phyloP scores from a whole-genome alignment of 1,284 basidiomycete species.

The Cryptococcus sp. region DNA sequence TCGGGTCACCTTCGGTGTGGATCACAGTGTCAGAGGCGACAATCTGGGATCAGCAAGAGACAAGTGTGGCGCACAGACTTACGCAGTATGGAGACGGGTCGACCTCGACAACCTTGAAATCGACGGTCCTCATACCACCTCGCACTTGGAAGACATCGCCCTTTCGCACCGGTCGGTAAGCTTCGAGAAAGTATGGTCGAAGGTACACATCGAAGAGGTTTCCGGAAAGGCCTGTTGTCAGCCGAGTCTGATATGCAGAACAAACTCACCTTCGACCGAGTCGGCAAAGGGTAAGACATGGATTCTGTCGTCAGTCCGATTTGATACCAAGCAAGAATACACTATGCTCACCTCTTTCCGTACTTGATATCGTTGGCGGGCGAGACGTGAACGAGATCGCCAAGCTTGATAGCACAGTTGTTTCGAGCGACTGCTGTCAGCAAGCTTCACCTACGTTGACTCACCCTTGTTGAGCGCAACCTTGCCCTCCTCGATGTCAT shows the following conservation, averaged over 20 bases:
- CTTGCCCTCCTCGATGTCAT: constrained; percentile 95
- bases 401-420: constrained; percentile 95
- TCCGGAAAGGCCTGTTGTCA: constrained; percentile 63
- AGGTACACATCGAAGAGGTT: constrained; percentile 99
- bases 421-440: constrained; percentile 76
- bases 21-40: constrained; percentile 44
- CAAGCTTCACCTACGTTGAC: constrained; percentile 6
- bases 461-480: constrained; percentile 92
- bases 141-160: constrained; percentile 95
- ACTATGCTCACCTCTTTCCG: constrained; percentile 75
- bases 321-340: no score
- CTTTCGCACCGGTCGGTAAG: constrained; percentile 43
- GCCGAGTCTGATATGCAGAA: neutral
- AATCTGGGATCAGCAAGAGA: constrained; percentile 23
- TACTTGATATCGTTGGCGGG: constrained; percentile 98
- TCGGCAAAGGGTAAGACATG: constrained; percentile 98
- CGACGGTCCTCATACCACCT: constrained; percentile 94
- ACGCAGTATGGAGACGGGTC: constrained; percentile 43
- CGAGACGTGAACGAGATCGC: constrained; percentile 91
- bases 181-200: constrained; percentile 99
- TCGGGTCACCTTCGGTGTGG: constrained; percentile 82
- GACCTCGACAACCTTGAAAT: constrained; percentile 71
- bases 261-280: constrained; percentile 75
- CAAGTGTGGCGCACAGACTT: constrained; percentile 6
- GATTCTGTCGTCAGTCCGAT: constrained; percentile 48